Base-by-base conservation (phyloP, 1,284 basidiomycete species). In the Acaromyces ingoldii region DNA sequence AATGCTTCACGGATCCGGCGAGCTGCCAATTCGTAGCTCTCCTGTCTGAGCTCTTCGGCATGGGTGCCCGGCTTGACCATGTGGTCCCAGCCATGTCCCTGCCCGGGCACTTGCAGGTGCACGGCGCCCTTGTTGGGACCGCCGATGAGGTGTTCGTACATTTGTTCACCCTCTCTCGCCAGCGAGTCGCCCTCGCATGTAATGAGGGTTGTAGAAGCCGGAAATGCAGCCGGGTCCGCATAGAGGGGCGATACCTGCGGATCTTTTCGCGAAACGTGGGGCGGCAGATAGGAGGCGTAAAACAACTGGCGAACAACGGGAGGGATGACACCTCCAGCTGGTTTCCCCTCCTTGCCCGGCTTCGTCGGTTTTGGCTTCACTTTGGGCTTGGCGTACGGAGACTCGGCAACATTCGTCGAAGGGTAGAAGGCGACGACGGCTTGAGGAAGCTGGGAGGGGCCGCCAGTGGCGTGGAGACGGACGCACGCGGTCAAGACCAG, bases 31-130 rank as follows among this genome's bases (percentile, higher is more conserved):
- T 39, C 26, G 36, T 66, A 66, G 2, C 58, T 61, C n/a, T 64
- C 55, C 9, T 60, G 47, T 28, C 54, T 58, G 33, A 60, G 11
- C 43, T 56, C 51, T 6, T 43, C 63, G 9, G 62, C 46, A 11
- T 31, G 21, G 4, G 52, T 41, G 6, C 51, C 56, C 28, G 44
- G 19, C 30, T 59, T 50, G 7, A 53, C 54, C 61, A 66, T 63
- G 34, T 66, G 63, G 33, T 66, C 63, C 63, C 62, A 64, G 33
- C 55, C 56, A 52, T 66, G 63, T 2, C 63, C 63, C 33, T 66
- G 60, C 10, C 61, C 61, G 28, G 17, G 19, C 17, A 34, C 25
- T 28, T 34, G 5, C 24, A n/a, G 42, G 25, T 15, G 17, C 17
- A 30, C 17, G 4, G 19, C 10, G 13, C 13, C 7, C 31, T n/a